Evolutionary conservation across 2,329 filamentous ascomycete species (phyloP).

Genomic region (Annulohypoxylon truncatum): DNA sequence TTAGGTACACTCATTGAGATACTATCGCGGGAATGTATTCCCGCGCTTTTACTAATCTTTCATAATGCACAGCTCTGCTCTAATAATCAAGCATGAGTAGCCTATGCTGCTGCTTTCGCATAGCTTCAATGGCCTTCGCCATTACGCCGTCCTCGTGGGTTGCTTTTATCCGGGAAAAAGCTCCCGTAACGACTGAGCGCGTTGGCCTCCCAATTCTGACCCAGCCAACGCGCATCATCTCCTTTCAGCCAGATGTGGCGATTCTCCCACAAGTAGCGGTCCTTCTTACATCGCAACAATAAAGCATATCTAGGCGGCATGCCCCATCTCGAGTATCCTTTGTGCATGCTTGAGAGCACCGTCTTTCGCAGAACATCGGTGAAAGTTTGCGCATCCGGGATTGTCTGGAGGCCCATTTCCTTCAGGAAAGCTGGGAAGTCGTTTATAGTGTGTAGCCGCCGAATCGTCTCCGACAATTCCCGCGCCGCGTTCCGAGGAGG

Average conservation of each 20-base stretch:
- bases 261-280: slow-evolving; percentile 15
- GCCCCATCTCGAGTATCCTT: slow-evolving; percentile 50
- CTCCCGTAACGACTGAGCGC: background rate
- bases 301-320: slow-evolving; percentile 34
- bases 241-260: slow-evolving; percentile 23
- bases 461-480: slow-evolving; percentile 56
- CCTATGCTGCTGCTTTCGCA: background rate
- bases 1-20: background rate
- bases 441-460: slow-evolving; percentile 56
- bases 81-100: background rate
- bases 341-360: slow-evolving; percentile 49
- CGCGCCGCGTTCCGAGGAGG: slow-evolving; percentile 56
- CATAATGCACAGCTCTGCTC: background rate
- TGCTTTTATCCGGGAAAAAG: slow-evolving; percentile 17
- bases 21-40: background rate
- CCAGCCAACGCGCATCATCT: slow-evolving; percentile 4
- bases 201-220: background rate
- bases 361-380: slow-evolving; percentile 52
- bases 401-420: slow-evolving; percentile 55
- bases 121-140: background rate
- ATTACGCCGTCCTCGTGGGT: background rate
- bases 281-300: slow-evolving; percentile 38
- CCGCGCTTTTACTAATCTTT: background rate
- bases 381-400: slow-evolving; percentile 46
- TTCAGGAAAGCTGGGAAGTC: slow-evolving; percentile 57